These are phyloP conservation scores for Diplodia intermedia DNA, from an alignment of 2,329 filamentous ascomycete genomes.

Conservation along the genomic window DNA sequence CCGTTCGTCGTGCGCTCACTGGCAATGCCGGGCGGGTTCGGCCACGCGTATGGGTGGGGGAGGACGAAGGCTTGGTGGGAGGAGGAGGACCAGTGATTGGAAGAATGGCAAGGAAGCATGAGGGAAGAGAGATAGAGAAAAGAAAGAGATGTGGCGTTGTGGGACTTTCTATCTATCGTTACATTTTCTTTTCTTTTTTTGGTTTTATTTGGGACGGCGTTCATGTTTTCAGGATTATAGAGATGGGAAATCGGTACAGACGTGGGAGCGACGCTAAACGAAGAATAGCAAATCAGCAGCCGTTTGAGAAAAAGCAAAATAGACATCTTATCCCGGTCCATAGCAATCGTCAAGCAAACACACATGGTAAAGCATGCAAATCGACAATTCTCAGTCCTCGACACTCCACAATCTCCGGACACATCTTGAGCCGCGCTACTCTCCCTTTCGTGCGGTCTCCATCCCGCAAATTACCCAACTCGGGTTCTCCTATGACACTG, in stretches of 20 bases:
- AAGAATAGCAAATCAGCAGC: neutral
- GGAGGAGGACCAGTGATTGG: neutral
- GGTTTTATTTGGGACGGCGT: neutral
- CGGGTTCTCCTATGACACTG: neutral
- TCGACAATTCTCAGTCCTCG: too few species aligned
- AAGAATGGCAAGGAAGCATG: too few species aligned
- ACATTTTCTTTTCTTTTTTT: neutral
- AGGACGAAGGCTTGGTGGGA: conserved; percentile 10
- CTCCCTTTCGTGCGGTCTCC: neutral
- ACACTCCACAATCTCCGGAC: too few species aligned
- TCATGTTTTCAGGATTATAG: neutral
- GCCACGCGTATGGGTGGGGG: neutral
- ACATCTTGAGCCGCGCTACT: too few species aligned
- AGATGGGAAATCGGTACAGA: neutral
- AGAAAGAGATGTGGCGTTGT: neutral
- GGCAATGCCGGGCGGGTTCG: conserved; percentile 9
- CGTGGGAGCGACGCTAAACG: neutral
- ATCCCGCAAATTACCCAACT: neutral
- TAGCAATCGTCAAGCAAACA: neutral
- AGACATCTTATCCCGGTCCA: neutral
- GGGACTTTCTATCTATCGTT: neutral
- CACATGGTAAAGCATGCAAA: too few species aligned
- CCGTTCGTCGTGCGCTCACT: neutral
- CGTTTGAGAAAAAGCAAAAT: neutral
- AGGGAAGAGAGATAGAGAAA: neutral